These are phyloP conservation scores for Balansia obtecta DNA, from an alignment of 2,329 filamentous ascomycete species.

Conservation along the genomic window DNA sequence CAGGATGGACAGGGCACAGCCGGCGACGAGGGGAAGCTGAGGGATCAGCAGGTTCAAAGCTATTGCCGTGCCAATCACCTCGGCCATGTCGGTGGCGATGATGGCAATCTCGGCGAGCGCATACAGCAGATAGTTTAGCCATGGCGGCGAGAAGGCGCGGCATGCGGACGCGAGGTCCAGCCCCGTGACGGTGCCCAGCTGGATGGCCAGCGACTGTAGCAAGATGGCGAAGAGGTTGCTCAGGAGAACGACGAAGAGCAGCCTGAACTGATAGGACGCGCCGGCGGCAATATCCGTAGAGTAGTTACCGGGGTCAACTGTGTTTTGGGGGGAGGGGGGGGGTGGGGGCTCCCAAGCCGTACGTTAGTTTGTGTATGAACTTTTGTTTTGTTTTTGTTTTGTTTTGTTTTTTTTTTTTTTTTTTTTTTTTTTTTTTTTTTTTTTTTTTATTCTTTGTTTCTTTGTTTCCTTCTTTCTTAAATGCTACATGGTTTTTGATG, in stretches of 20 bases:
- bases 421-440: too few relatives aligned
- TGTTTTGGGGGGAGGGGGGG: too few relatives aligned
- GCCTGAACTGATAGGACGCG: conserved; percentile 49
- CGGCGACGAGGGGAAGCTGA: conserved; percentile 51
- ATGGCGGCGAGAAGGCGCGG: conserved; percentile 50
- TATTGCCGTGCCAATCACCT: conserved; percentile 61
- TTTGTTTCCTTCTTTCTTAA: too few relatives aligned
- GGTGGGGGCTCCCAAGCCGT: too few relatives aligned
- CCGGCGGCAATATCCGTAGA: conserved; percentile 58
- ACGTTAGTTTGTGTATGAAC: neutral
- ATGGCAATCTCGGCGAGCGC: conserved; percentile 53
- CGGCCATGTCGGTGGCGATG: conserved; percentile 59
- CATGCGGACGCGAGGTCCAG: conserved; percentile 55
- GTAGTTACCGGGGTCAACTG: conserved; percentile 54
- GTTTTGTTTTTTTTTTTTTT: too few relatives aligned
- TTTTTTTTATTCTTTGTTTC: too few relatives aligned
- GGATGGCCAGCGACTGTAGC: conserved; percentile 55
- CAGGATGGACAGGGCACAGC: conserved; percentile 54
- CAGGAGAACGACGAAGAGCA: conserved; percentile 57
- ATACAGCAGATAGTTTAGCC: conserved; percentile 52
- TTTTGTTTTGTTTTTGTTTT: too few relatives aligned
- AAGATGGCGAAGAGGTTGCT: conserved; percentile 62
- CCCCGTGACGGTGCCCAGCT: conserved; percentile 57
- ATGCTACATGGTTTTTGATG: too few relatives aligned
- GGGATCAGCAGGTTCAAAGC: conserved; percentile 54